Percentiles rank a stretch among this genome's conserved stretches.
Conservation (phyloP, 2,329 filamentous ascomycete species). For the Exserohilum rostratum region DNA sequence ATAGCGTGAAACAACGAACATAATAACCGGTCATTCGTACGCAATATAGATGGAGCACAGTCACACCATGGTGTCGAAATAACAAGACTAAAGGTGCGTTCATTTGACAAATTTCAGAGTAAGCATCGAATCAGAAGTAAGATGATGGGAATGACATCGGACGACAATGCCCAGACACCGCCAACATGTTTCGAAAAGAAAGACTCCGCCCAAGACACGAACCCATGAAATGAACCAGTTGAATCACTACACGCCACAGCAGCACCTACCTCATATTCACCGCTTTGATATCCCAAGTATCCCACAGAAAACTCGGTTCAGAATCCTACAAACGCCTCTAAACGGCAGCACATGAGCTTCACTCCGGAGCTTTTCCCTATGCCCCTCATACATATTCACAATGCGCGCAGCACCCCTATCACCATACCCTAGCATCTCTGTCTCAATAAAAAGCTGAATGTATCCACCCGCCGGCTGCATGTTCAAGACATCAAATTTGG, state of each 20-base stretch:
- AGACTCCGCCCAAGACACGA: neutral
- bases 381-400: neutral
- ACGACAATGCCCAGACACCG: neutral
- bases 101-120: neutral
- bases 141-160: neutral
- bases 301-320: neutral
- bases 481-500: constrained; percentile 5
- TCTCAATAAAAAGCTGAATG: constrained; percentile 8
- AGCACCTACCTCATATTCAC: too few relatives aligned
- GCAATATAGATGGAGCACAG: too few relatives aligned
- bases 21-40: too few relatives aligned
- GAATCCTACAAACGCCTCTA: neutral
- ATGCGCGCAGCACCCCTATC: neutral
- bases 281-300: neutral
- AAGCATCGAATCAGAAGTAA: neutral
- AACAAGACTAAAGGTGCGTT: too few relatives aligned
- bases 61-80: too few relatives aligned
- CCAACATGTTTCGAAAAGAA: neutral
- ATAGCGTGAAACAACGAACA: too few relatives aligned
- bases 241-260: too few relatives aligned
- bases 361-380: neutral
- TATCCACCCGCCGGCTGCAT: constrained; percentile 4
- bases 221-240: neutral
- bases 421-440: constrained; percentile 1
- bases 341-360: neutral